phyloP scores from a whole-genome alignment of 805 yeast species.

The Candida silvicultrix region DNA sequence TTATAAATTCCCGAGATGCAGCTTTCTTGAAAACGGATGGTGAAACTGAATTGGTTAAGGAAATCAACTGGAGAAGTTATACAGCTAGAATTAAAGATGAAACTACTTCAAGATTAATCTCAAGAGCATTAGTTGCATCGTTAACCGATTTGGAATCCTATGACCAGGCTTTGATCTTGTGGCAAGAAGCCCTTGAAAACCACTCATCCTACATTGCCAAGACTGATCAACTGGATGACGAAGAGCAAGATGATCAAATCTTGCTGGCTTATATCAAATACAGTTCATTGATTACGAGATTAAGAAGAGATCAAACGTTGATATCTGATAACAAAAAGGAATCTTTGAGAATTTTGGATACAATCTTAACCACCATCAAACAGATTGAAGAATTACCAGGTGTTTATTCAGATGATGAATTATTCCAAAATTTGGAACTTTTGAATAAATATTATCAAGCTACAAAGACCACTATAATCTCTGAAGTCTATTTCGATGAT shows the following conservation, averaged over 20 bases:
- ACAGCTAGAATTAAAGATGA: conserved; percentile 62
- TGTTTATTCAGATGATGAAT: conserved; percentile 77
- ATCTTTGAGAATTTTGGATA: conserved; percentile 29
- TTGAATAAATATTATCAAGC: conserved; percentile 43
- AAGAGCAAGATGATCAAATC: conserved; percentile 67
- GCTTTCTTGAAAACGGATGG: conserved; percentile 15
- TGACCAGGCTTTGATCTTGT: conserved; percentile 51
- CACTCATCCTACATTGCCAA: conserved; percentile 53
- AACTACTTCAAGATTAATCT: conserved; percentile 58
- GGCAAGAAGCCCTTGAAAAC: conserved; percentile 63
- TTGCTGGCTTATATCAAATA: conserved; percentile 71
- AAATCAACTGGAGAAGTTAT: conserved; percentile 52
- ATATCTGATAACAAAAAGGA: conserved; percentile 25
- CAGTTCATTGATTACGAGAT: conserved; percentile 54
- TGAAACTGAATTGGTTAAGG: conserved; percentile 32
- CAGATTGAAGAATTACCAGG: conserved; percentile 83
- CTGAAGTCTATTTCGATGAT: conserved; percentile 35
- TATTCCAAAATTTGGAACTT: conserved; percentile 45
- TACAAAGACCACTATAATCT: conserved; percentile 36
- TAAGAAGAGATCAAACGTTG: conserved; percentile 55
- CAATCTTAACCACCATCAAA: conserved; percentile 43
- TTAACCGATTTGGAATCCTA: conserved; percentile 36
- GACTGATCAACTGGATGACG: conserved; percentile 44
- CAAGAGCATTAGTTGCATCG: conserved; percentile 30
- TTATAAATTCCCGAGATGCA: conserved; percentile 30